Evolutionary conservation across 2,329 filamentous ascomycete genomes (phyloP).

Genomic region (Simplicillium sp.): DNA sequence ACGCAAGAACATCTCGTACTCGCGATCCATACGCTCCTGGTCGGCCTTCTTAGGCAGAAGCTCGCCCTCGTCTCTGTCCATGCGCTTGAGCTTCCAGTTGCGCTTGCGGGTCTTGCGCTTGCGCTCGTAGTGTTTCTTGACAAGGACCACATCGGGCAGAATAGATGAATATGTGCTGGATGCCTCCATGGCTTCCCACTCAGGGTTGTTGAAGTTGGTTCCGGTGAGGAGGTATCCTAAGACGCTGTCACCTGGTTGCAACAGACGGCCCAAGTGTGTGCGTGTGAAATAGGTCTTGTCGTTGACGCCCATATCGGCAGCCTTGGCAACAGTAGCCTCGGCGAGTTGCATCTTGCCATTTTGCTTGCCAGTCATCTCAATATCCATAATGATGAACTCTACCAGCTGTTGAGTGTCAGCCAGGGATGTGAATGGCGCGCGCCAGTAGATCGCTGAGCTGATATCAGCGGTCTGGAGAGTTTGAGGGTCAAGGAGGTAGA

Average conservation of each 20-base stretch:
- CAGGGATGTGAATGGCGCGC: constrained; percentile 73
- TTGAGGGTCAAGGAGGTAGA: constrained; percentile 83
- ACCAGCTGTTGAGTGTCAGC: constrained; percentile 77
- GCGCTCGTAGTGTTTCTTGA: constrained; percentile 93
- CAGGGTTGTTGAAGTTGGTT: constrained; percentile 83
- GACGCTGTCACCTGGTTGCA: constrained; percentile 83
- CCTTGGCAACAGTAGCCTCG: constrained; percentile 80
- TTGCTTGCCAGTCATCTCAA: constrained; percentile 65
- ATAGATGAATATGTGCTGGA: constrained; percentile 66
- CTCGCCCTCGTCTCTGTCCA: constrained; percentile 83
- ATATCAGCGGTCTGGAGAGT: constrained; percentile 89
- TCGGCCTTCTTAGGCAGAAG: constrained; percentile 79
- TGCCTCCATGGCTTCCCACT: constrained; percentile 74
- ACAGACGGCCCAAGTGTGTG: constrained; percentile 77
- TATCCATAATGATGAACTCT: constrained; percentile 92
- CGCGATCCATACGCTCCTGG: constrained; percentile 77
- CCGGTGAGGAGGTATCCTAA: constrained; percentile 90
- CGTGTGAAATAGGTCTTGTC: constrained; percentile 82
- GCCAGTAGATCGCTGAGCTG: constrained; percentile 77
- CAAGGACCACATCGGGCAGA: constrained; percentile 86
- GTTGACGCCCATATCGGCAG: constrained; percentile 77
- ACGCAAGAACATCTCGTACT: constrained; percentile 94
- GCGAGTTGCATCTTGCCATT: constrained; percentile 78
- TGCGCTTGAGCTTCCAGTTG: constrained; percentile 91
- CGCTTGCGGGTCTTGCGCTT: constrained; percentile 72